Evolutionary conservation across 768 basidiomycete genomes (phyloP), one percentile per base, ranked within the genome.

Genomic region (Serendipita sp.): DNA sequence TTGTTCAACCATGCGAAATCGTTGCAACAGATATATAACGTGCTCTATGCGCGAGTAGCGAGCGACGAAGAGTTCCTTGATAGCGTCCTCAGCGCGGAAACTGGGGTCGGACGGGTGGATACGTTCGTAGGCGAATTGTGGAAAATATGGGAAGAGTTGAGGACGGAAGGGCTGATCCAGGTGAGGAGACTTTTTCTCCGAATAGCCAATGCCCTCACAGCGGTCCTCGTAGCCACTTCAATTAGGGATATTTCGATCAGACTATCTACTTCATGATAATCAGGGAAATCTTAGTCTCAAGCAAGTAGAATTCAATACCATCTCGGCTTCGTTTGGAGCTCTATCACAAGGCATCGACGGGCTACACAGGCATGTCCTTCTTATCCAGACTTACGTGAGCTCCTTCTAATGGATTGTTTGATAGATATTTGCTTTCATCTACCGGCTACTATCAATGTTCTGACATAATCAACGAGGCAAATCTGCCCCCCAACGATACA

Each of bases 291-390:
- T 66, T n/a, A 61, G 67, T n/a, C 72, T 99, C 65, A 95, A 93
- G 71, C 95, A 99, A 73, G 95, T 98, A 43, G 95, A 99, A 71
- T 96, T 97, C 75, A 99, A 99, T 70, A 96, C 95, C 7, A 94
- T 97, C 65, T 90, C 93, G 2, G 82, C 85, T 0, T 93, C 92
- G 0, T 95, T 97, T 71, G 95, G 92, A 0, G 69, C 84, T 0
- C 76, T 97, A 14, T 88, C 88, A 0, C 77, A 88, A 65, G 78
- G 76, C 41, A 75, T 78, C 9, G 77, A 86, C 2, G 80, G 82
- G 24, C 71, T 97, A 70, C 95, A 98, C 73, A 78, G 84, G 90
- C 92, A 67, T 56, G 11, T n/a, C 17, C 7, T 20, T 51, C 28
- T 42, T 22, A 41, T 60, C 33, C 33, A 56, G 30, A 17, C 22